Base-by-base conservation (phyloP, 441 rosid species). In the Gossypium davidsonii region DNA sequence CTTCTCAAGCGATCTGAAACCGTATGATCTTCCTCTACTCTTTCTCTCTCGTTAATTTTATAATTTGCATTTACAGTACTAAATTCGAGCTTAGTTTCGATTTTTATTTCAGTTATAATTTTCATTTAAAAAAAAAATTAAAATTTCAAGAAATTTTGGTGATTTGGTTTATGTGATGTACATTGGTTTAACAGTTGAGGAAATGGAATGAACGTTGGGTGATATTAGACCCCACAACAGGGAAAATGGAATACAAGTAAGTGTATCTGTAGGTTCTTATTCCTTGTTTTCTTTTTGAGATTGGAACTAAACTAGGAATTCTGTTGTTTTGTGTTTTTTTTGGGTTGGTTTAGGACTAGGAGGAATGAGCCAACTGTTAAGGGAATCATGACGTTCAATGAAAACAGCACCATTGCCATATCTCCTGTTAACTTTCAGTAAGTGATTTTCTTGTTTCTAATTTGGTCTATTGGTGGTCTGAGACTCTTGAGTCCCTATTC, bases 151-250 rank as follows among this genome's bases (percentile, higher is more conserved):
- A 25, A 10, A 51, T 51, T 18, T 28, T 26, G 46, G 46, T 28
- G 42, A 8, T 56, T 65, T 1, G 12, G 26, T 70, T 21, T 53
- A 28, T 66, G 44, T 56, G 62, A 20, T 42, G 20, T 63, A 18
- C 21, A 12, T 73, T 14, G 65, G 42, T 14, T 73, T 71, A 39
- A 66, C 77, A 95, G 98, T 82, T 95, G 80, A 88, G 95, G 77
- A 95, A 90, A 81, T 95, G 99, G 99, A 95, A 95, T 14, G 99
- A 93, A 75, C 78, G 98, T 59, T 95, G 99, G 99, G 93, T 91
- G 52, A 95, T 90, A 70, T 88, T 95, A 70, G 98, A 95, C 78
- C 99, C 99, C 21, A 93, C 97, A 2, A 93, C 97, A 1, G 98
- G 98, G 66, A 91, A 88, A 79, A 93, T 95, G 93, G 99, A 95